Evolutionary conservation across 768 basidiomycete genomes (phyloP), one percentile per base, ranked within the genome.

Genomic region (Tubosaeta sp.): DNA sequence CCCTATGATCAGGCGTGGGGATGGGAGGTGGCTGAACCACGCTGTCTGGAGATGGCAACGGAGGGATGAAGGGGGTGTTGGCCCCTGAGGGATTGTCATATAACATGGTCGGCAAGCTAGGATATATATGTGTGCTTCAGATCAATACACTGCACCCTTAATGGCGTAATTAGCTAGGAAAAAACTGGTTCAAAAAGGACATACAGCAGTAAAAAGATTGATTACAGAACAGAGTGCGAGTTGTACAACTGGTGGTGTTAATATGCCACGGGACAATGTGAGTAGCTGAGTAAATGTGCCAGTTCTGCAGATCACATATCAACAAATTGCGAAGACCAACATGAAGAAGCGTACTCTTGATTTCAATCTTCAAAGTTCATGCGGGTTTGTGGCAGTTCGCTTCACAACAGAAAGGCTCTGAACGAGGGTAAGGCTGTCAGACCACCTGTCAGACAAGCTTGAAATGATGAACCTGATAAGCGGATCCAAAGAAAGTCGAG

Each of bases 51-150:
- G 56, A 74, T 39, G 70, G 66, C 6, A 65, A 60, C 50, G 77
- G 76, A 37, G 67, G 74, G 66, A 57, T 68, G 59, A 57, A 79
- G 54, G 52, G 76, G 68, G 53, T 77, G 67, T 39, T 62, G 11
- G 57, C 58, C 54, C 64, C 59, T 19, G 67, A 64, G 26, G 68
- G 67, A 44, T 59, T 56, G 41, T 68, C 67, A 38, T 57, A 68
- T 12, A 68, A 38, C 67, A 68, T 68, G 50, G 10, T 47, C 51
- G 55, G 26, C 48, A 45, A 53, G 17, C 39, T 46, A 50, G 42
- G 59, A 59, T 70, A 70, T 59, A 59, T 56, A 33, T 59, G 53
- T 58, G 53, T 46, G 35, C 31, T 44, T 59, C 38, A 57, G 57
- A 47, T 59, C 55, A 37, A 48, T 63, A 51, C 59, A 69, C 65